phyloP scores from a whole-genome alignment of 31 red algal species.

The Asparagopsis taxiformis region DNA sequence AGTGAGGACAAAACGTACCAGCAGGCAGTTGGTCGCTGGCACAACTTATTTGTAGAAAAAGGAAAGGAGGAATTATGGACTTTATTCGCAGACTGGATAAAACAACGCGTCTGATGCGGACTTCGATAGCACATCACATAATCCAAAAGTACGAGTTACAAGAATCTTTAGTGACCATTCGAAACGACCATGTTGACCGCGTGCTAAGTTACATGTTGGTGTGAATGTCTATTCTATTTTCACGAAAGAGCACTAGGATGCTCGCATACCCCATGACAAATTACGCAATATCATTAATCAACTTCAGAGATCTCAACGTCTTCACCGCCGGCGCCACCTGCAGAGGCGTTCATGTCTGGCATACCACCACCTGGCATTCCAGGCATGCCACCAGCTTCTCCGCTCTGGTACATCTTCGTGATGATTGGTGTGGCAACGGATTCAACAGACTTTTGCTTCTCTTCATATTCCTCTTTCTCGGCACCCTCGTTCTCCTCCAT shows the following conservation, averaged over 20 bases:
- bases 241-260: constrained; percentile 2
- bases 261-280: background rate
- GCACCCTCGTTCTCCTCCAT: constrained; percentile 94
- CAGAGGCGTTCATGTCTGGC: constrained; percentile 53
- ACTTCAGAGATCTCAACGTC: constrained; percentile 82
- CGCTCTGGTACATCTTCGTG: constrained; percentile 86
- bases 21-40: constrained; percentile 73
- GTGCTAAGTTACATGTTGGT: background rate
- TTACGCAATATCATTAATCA: constrained; percentile 43
- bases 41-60: constrained; percentile 79
- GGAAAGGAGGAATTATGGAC: constrained; percentile 70
- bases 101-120: constrained; percentile 3
- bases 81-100: constrained; percentile 64
- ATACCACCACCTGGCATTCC: constrained; percentile 65
- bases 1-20: constrained; percentile 64
- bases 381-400: constrained; percentile 63
- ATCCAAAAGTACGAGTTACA: constrained; percentile 2
- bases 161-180: background rate
- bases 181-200: background rate
- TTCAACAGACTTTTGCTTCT: constrained; percentile 96
- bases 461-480: constrained; percentile 93
- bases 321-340: constrained; percentile 55
- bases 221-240: background rate
- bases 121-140: background rate
- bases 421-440: constrained; percentile 88